Base-by-base conservation (phyloP, 2,329 filamentous ascomycete genomes). In the Leptographium galeiforme region DNA sequence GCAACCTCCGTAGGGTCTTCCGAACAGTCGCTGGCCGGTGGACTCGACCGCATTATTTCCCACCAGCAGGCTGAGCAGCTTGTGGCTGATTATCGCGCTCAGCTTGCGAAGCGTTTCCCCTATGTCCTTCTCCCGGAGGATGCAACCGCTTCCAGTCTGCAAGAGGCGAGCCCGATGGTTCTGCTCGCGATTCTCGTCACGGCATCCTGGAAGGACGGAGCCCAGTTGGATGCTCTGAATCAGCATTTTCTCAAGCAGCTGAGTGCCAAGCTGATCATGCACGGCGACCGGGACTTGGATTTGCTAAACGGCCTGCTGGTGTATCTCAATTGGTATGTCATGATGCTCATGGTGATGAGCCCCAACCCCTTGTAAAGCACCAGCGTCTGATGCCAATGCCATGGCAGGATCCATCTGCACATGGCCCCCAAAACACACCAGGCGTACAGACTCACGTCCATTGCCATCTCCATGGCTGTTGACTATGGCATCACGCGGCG, bases 401-500 rank as follows among this genome's bases (percentile, higher is more conserved):
- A 32, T 16, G 34, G 4, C 34, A 53, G 52, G 52, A 38, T 53
- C 40, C 47, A 45, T 32, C 41, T 53, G 14, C 47, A 53, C 40
- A 49, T 49, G 46, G 7, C 32, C 6, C 18, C 47, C 11, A 46
- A 34, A 16, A 50, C 40, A 12, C 47, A 44, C 6, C 52, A 39
- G 6, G 32, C 47, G 40, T 53, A 53, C 34, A 34, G 47, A 8
- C 40, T 53, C 40, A 53, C 45, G 52, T 30, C 39, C 39, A 53
- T 53, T 3, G 52, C 52, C 14, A 19, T 46, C 19, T 53, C 52
- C 8, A 43, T 53, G 30, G 52, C 52, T 5, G 47, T 40, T 10
- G 52, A 53, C 41, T 53, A 53, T 39, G 52, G 52, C 2, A 53
- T 53, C 33, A 53, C 52, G 6, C 52, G 52, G 1, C 52, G 52